Conservation (phyloP, 768 basidiomycete genomes). For the Amanita pallidorosea region DNA sequence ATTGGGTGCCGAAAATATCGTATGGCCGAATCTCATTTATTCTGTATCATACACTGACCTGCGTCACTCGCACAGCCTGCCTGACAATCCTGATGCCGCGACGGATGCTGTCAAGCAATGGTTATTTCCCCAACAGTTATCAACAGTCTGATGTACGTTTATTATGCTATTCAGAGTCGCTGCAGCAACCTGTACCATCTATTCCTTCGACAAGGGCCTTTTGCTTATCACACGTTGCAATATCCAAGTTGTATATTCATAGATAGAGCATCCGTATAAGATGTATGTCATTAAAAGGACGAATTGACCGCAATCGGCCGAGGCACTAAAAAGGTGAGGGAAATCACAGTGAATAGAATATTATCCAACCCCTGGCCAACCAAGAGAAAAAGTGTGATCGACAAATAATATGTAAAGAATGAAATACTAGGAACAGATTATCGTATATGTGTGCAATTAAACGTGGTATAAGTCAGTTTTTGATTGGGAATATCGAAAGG, state of each 20-base stretch:
- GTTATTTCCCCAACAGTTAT: constrained; percentile 45
- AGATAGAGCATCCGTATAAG: constrained; percentile 1
- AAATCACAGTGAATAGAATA: not conserved
- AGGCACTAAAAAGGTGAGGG: not conserved
- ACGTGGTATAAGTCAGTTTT: not conserved
- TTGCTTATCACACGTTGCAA: not conserved
- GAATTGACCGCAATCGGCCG: not conserved
- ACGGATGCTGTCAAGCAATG: constrained; percentile 59
- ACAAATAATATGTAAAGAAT: not conserved
- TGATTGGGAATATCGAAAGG: not conserved
- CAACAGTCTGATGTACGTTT: not conserved
- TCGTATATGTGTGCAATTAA: constrained; percentile 3
- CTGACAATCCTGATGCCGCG: constrained; percentile 58
- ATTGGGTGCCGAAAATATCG: constrained; percentile 76
- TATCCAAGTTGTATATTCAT: constrained; percentile 6
- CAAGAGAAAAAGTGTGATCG: not conserved
- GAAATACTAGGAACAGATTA: not conserved
- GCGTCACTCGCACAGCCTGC: constrained; percentile 37
- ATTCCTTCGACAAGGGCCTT: not conserved
- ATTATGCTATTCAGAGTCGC: not conserved
- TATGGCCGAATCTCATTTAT: constrained; percentile 24
- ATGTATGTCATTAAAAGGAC: not conserved
- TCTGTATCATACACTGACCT: constrained; percentile 5
- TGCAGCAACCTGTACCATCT: not conserved
- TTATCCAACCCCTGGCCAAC: not conserved